phyloP scores from a whole-genome alignment of 768 basidiomycete species.

The Lactarius evosmus region DNA sequence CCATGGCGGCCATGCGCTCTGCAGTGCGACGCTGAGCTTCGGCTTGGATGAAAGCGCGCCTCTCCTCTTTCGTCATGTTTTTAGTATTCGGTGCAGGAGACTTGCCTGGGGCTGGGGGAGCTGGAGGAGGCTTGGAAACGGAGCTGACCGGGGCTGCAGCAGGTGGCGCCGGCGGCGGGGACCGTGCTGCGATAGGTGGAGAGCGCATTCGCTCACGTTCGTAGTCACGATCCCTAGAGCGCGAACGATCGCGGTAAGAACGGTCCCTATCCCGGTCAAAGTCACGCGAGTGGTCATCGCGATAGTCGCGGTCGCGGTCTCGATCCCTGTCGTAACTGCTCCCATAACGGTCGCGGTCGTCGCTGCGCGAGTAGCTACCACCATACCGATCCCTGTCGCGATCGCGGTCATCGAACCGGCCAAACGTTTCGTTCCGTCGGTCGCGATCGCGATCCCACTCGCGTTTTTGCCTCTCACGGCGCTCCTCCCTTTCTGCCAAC shows the following conservation, averaged over 20 bases:
- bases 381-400: constrained; percentile 35
- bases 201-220: constrained; percentile 36
- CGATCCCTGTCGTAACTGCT: constrained; percentile 44
- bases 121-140: constrained; percentile 44
- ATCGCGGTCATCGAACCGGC: constrained; percentile 56
- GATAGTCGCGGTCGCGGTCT: constrained; percentile 40
- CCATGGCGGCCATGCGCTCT: constrained; percentile 81
- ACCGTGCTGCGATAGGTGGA: constrained; percentile 40
- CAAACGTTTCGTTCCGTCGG: constrained; percentile 76
- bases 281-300: constrained; percentile 38
- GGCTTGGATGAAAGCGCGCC: constrained; percentile 68
- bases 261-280: constrained; percentile 47
- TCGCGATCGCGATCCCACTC: constrained; percentile 80
- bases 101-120: constrained; percentile 51
- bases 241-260: constrained; percentile 32
- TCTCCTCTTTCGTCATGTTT: constrained; percentile 83
- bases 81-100: constrained; percentile 62
- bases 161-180: constrained; percentile 49
- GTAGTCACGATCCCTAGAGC: constrained; percentile 30
- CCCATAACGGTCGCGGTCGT: constrained; percentile 36
- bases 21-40: constrained; percentile 81
- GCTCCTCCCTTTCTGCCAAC: constrained; percentile 74
- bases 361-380: constrained; percentile 31
- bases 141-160: constrained; percentile 44
- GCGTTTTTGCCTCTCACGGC: constrained; percentile 72